Evolutionary conservation across 2,329 filamentous ascomycete species (phyloP).

Genomic region (Colletotrichum euphorbiae): DNA sequence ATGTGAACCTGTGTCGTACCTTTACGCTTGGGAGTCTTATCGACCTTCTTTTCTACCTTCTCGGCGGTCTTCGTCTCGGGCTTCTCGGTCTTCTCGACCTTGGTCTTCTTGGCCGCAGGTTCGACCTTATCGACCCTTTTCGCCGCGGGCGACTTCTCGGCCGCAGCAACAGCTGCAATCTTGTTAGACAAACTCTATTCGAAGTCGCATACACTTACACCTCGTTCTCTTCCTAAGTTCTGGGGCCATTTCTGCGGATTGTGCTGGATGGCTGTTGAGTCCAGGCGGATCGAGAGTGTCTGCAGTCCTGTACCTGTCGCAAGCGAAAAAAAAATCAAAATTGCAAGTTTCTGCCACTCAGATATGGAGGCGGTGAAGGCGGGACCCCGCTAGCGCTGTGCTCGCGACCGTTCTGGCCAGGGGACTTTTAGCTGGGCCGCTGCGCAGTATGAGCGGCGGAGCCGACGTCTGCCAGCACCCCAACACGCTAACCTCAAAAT

Average conservation of each 20-base stretch:
- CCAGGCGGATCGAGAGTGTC: constrained; percentile 20
- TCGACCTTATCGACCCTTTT: constrained; percentile 37
- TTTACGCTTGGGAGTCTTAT: constrained; percentile 51
- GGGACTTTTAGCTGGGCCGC: constrained; percentile 19
- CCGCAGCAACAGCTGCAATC: constrained; percentile 46
- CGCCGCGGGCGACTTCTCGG: constrained; percentile 48
- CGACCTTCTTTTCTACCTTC: constrained; percentile 17
- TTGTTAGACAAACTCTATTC: not conserved
- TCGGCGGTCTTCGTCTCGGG: constrained; percentile 46
- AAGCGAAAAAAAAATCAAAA: constrained; percentile 45
- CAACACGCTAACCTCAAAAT: constrained; percentile 14
- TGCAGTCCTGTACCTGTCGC: constrained; percentile 26
- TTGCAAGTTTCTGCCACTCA: constrained; percentile 40
- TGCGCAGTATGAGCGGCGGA: constrained; percentile 6
- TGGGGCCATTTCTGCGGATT: constrained; percentile 55
- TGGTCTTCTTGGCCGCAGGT: constrained; percentile 29
- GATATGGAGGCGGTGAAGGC: constrained; percentile 32
- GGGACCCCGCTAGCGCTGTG: constrained; percentile 25
- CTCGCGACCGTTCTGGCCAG: constrained; percentile 8
- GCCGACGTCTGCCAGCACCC: constrained; percentile 13
- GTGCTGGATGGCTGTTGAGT: constrained; percentile 24
- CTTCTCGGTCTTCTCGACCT: constrained; percentile 44
- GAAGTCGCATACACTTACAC: constrained; percentile 39
- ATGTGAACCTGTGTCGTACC: constrained; percentile 43
- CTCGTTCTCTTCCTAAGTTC: constrained; percentile 55